Conservation (phyloP, 768 basidiomycete species). For the Clitopilus passeckerianus region DNA sequence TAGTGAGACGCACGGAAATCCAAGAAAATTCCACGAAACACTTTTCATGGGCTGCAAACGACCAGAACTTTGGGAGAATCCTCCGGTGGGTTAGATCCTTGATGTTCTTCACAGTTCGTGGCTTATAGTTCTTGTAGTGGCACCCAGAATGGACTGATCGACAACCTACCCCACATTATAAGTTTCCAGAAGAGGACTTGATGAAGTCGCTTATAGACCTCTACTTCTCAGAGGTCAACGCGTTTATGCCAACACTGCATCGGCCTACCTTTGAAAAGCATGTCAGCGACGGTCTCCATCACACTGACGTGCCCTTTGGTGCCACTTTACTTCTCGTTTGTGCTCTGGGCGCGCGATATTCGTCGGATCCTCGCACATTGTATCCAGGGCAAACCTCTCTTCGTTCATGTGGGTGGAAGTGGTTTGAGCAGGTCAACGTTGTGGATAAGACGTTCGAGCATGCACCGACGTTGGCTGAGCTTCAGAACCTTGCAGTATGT, state of each 20-base stretch:
- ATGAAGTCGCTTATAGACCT: constrained; percentile 47
- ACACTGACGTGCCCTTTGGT: constrained; percentile 44
- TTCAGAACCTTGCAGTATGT: constrained; percentile 65
- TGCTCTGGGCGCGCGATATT: constrained; percentile 58
- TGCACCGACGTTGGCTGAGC: constrained; percentile 60
- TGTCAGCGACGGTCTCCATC: constrained; percentile 44
- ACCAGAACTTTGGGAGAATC: constrained; percentile 45
- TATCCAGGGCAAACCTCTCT: constrained; percentile 36
- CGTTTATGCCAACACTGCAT: constrained; percentile 64
- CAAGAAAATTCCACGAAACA: constrained; percentile 12
- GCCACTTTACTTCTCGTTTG: constrained; percentile 55
- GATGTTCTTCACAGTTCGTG: background rate
- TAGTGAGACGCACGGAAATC: constrained; percentile 38
- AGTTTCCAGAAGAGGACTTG: constrained; percentile 52
- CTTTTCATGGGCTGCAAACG: constrained; percentile 26
- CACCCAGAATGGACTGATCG: constrained; percentile 17
- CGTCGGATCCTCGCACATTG: constrained; percentile 59
- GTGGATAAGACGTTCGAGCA: constrained; percentile 55
- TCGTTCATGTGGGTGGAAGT: constrained; percentile 56
- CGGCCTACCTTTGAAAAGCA: constrained; percentile 60
- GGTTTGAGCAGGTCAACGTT: constrained; percentile 61
- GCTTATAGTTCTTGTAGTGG: constrained; percentile 22
- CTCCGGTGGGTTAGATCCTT: constrained; percentile 24
- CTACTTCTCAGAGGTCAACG: constrained; percentile 61
- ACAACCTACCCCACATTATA: constrained; percentile 22